Base-by-base conservation (phyloP, 305 asterid genomes). In the Galium porrigens region DNA sequence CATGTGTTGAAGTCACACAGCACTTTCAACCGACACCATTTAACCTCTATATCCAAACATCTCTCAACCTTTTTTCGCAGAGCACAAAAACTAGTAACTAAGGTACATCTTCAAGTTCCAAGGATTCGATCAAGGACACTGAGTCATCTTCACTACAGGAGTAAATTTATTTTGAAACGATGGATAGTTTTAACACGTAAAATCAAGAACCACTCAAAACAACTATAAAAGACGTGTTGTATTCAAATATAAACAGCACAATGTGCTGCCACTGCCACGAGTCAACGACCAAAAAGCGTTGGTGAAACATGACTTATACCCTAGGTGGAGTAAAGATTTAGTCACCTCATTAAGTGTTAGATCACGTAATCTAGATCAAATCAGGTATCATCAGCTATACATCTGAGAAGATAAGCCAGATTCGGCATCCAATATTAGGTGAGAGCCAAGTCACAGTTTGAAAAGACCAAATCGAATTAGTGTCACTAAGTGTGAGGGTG, bases 401-500 rank as follows among this genome's bases (percentile, higher is more conserved):
- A 11, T 4, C 51, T 44, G 51, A 3, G 17, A 14, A 12, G 18
- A 12, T 44, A 41, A 41, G 48, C 48, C 15, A 41, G 48, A 41
- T 41, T 41, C 1, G 48, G 48, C 15, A 41, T 41, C 15, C 48
- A 10, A 41, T 10, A 41, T 41, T 10, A 41, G 14, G 11, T 20
- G 53, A 20, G 51, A 52, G 58, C 29, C 3, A 53, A 53, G 25
- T 18, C 57, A 51, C 29, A 20, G 22, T 53, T 27, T 55, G 60
- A 10, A 25, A 3, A 55, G 37, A 53, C 18, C 1, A 1, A 25
- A 32, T 18, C 51, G 17, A 6, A 6, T 3, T 1, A 32, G 22
- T 42, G 25, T 41, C 67, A 25, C 62, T 18, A 25, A 69, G 72
- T 59, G 78, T 62, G 78, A 55, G 67, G 51, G 22, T 53, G 67